Conservation (phyloP, 805 yeast species). For the Saccharomyces jurei region DNA sequence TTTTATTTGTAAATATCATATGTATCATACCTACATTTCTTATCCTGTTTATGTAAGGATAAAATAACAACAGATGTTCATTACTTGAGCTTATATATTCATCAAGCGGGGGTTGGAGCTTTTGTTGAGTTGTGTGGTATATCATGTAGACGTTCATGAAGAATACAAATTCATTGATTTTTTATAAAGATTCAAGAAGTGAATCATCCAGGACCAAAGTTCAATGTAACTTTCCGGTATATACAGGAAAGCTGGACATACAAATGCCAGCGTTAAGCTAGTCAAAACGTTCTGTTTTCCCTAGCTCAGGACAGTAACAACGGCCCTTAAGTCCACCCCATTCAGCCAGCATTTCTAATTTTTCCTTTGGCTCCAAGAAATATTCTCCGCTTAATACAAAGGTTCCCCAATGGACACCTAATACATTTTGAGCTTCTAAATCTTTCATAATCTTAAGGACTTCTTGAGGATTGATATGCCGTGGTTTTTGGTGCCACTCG, state of each 20-base stretch:
- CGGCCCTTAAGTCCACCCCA: slow-evolving; percentile 28
- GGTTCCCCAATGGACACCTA: slow-evolving; percentile 97
- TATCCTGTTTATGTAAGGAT: not conserved
- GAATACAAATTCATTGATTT: not conserved
- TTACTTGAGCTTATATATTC: not conserved
- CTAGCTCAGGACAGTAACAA: slow-evolving; percentile 63
- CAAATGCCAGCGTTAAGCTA: not conserved
- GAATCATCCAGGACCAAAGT: not conserved
- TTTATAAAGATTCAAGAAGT: not conserved
- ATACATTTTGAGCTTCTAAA: slow-evolving; percentile 50
- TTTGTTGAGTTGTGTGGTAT: not conserved
- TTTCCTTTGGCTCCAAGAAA: slow-evolving; percentile 70
- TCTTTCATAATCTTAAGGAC: slow-evolving; percentile 60
- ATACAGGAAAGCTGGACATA: not conserved
- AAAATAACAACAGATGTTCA: not conserved
- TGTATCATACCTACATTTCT: not conserved
- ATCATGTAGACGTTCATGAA: not conserved
- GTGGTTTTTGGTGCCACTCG: slow-evolving; percentile 84
- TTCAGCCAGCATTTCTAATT: slow-evolving; percentile 44
- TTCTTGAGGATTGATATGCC: slow-evolving; percentile 81
- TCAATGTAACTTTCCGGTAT: not conserved
- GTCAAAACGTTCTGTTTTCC: slow-evolving; percentile 52
- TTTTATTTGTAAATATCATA: not conserved
- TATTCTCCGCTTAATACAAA: slow-evolving; percentile 84
- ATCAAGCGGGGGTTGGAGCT: too few species aligned